Evolutionary conservation across 164 flowering plant genomes (phyloP), one percentile per base, ranked within the genome.

Genomic region (Kalanchoe fedtschenkoi): DNA sequence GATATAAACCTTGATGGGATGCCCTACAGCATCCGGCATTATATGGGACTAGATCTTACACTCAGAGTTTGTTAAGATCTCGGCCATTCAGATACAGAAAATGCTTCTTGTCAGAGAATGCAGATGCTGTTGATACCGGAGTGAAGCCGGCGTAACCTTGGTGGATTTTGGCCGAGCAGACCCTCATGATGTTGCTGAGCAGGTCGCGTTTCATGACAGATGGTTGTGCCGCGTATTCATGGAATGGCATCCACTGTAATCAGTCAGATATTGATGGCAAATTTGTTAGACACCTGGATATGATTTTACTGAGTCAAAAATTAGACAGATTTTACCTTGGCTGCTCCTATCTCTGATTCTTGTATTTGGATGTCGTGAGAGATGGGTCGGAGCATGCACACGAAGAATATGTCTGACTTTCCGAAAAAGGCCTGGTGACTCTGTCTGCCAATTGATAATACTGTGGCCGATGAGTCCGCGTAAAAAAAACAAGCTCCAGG

Each of bases 201-300:
- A 80, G 65, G 24, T 72, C 78, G 5, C 73, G 63, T 10, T 75
- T 65, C 62, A 72, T 66, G 24, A 74, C 70, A 60, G 62, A 70
- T 26, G 87, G 85, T 63, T 82, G 88, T 2, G 77, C 77, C 51
- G 71, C 73, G 61, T 77, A 87, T 60, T 85, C 89, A 38, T 82
- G 83, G 42, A 80, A 66, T 55, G 88, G 83, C 89, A 89, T 83
- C 96, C 96, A 89, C 95, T 89, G 78, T 42, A 74, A n/a, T n/a
- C 19, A n/a, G n/a, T n/a, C n/a, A 39, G 34, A 22, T 15, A 6
- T 44, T 33, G 35, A n/a, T n/a, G n/a, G n/a, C n/a, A 1, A 46
- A 59, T 26, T 55, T 34, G 58, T 26, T 35, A 14, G 3, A 34
- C 22, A 34, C n/a, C 38, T 60, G 43, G 15, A 15, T 39, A 60